Base-by-base conservation (phyloP, 768 basidiomycete species). In the Leucocoprinus leucothites region DNA sequence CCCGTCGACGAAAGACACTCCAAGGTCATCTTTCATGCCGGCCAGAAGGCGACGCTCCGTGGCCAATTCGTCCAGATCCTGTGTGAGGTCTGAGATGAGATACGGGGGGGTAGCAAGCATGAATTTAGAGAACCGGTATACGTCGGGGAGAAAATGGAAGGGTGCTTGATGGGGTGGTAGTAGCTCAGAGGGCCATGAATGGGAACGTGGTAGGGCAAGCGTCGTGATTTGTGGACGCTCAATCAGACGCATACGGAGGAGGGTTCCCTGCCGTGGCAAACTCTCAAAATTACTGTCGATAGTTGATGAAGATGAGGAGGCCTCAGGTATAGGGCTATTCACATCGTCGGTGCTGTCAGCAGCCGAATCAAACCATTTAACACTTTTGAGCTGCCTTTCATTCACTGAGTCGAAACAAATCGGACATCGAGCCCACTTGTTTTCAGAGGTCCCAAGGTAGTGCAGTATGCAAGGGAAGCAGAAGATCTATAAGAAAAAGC, bases 381-480 rank as follows among this genome's bases (percentile, higher is more conserved):
- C 95, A 53, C 81, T 82, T 77, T 97, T 98, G 60, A 98, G 84
- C 68, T 95, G 91, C 58, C 82, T 82, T 69, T 89, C 89, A 69
- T 89, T 87, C 43, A 99, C 80, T 11, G 94, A 89, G 74, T 98
- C 97, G 64, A 89, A 91, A 69, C 97, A 99, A 48, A 99, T 94
- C 2, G 97, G 97, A 67, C 97, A 98, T 53, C 89, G 87, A 26
- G 87, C 88, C 84, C 91, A 94, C 70, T 94, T 94, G 66, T 84
- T 87, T 45, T 94, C 86, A 22, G 92, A 90, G 19, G 85, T 83
- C 65, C 82, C 86, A 63, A 96, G 78, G 65, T 94, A 94, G 68
- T 94, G 94, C 41, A 98, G 75, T 54, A 96, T 91, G 71, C 95
- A 98, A 16, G 94, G 89, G 68, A 87, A 95, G 70, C 96, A 98